Evolutionary conservation across 2,329 filamentous ascomycete genomes (phyloP), one percentile per base, ranked within the genome.

Genomic region (Onygenales sp.): DNA sequence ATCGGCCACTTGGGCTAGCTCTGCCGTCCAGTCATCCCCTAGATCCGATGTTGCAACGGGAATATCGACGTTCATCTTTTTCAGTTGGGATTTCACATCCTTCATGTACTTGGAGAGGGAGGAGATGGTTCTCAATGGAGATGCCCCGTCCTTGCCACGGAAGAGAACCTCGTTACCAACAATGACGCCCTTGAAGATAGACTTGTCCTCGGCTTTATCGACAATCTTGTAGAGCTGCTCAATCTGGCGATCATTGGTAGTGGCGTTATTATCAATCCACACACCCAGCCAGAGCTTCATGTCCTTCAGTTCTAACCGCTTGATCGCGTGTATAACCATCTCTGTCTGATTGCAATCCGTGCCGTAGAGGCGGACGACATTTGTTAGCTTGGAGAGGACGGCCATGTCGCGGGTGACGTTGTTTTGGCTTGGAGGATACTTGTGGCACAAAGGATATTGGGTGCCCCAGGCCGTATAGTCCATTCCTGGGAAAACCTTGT

Each of bases 291-390:
- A 97, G 57, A 97, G 77, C 69, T 94, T 95, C 74, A 95, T 83
- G 52, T 86, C 78, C 32, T 69, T 75, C 61, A 96, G 73, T 51
- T 85, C 77, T 10, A 97, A 77, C 49, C 79, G 79, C 54, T 87
- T 77, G 61, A 97, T 85, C 17, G 91, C 85, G 62, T 93, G 85
- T 7, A 97, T 75, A 0, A 94, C 82, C 87, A 97, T 93, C 69
- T 95, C 82, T 0, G 92, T 97, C 71, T 97, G 92, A 70, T 96
- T 96, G 78, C 92, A 97, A 72, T 97, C 92, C 10, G 89, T 97
- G 49, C 92, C 92, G 67, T 97, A 97, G 1, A 96, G 77, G 6
- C 92, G 85, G 47, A 97, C 81, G 2, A 84, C 85, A 66, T 95
- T 91, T 55, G 90, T 95, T 43, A 97, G 77, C 67, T 95, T 90